These are phyloP conservation scores for Selaginella tamariscina DNA, from an alignment of 75 land plant species.

Conservation along the genomic window DNA sequence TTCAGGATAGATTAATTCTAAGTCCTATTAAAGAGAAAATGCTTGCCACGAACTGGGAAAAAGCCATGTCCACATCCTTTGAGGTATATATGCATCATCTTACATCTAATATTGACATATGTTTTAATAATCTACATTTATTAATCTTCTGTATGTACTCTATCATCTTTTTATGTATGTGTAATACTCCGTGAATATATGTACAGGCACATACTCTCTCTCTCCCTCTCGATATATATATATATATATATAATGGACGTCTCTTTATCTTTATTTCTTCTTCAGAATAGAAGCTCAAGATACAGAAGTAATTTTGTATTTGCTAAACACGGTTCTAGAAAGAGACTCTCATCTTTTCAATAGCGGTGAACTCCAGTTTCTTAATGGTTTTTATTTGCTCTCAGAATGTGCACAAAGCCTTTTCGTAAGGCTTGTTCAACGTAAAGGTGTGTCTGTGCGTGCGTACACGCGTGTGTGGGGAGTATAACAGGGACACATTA, in stretches of 20 bases:
- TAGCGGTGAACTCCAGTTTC: slow-evolving; percentile 35
- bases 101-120: no score
- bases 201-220: slow-evolving; percentile 17
- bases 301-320: slow-evolving; percentile 49
- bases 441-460: slow-evolving; percentile 48
- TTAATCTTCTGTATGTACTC: slow-evolving; percentile 17
- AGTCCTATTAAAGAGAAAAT: no score
- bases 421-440: slow-evolving; percentile 54
- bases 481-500: background rate
- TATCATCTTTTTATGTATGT: background rate
- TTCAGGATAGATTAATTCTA: no score
- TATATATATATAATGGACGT: slow-evolving; percentile 57
- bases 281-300: slow-evolving; percentile 18
- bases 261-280: slow-evolving; percentile 23
- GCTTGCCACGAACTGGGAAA: no score
- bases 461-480: background rate
- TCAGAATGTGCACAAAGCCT: slow-evolving; percentile 65
- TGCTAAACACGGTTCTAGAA: slow-evolving; percentile 46
- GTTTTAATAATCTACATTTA: no score
- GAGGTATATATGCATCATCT: no score
- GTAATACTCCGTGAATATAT: background rate
- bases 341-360: slow-evolving; percentile 47
- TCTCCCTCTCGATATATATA: slow-evolving; percentile 8
- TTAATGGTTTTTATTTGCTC: slow-evolving; percentile 49
- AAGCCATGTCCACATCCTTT: no score